Base-by-base conservation (phyloP, 352 stramenopile genomes). In the Phytophthora litchii region DNA sequence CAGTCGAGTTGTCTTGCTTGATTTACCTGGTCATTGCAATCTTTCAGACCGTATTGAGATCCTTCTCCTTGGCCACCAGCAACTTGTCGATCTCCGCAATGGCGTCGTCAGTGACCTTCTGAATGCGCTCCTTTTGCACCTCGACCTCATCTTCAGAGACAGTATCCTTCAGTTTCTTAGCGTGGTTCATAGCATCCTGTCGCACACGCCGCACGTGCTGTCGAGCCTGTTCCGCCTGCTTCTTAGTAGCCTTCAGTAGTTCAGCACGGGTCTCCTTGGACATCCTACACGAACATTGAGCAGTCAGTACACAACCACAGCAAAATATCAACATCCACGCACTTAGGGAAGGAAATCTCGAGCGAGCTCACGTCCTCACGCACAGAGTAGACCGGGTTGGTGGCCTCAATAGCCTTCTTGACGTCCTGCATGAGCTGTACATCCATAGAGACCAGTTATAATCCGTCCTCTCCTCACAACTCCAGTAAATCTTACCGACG, bases 261-360 rank as follows among this genome's bases (percentile, higher is more conserved):
- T 94, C 86, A 1, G 70, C 76, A 45, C 86, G 83, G 31, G 86
- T 94, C 69, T 92, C 86, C 71, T 89, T 86, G 12, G 86, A 89
- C 83, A 94, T 92, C 69, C 85, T 94, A 52, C 29, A 34, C 16
- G 29, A 17, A 7, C 36, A 45, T 19, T 21, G 16, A 50, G 3
- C n/a, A 43, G 40, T 59, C 50, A 62, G 14, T 16, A 38, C 19
- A 14, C 41, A 12, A 40, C 11, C n/a, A 27, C 20, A 53, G 16
- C 36, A 44, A 49, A 45, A 34, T 3, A 38, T 11, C 52, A 54
- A 25, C 21, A n/a, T 2, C 16, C 4, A 79, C 75, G 35, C 70
- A 92, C 85, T 92, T 93, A 25, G 86, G 83, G 57, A 93, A 93
- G 6, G 83, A 89, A 20, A 94, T 82, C 40, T 90, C 76, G 35